Base-by-base conservation (phyloP, 2,329 filamentous ascomycete species). In the Penicillium sp. region DNA sequence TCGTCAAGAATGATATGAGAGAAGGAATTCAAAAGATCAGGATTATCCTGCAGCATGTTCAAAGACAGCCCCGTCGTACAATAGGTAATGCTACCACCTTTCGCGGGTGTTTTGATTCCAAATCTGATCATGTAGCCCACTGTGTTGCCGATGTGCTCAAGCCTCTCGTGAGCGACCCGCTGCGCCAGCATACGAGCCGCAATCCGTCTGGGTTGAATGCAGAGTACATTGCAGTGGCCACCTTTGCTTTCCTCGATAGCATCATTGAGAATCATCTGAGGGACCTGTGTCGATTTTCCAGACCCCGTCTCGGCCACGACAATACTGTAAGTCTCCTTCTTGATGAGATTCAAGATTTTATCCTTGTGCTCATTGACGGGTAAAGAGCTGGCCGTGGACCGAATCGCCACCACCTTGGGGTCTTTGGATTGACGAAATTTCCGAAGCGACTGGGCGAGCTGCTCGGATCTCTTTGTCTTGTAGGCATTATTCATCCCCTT, bases 221-320 rank as follows among this genome's bases (percentile, higher is more conserved):
- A 77, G 6, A 79, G 66, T 45, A 78, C 67, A 48, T 74, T 75
- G 57, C 76, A 78, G 26, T 55, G 45, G 4, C 65, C 67, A n/a
- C 73, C 75, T 11, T 51, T 44, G 1, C 67, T 68, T 4, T 53
- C 49, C 5, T 60, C 53, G 39, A 74, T 75, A 3, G 71, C 69
- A 46, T 76, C 58, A n/a, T 78, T 74, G 2, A 79, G 59, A 26
- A 79, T 50, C n/a, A 79, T 74, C 51, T 78, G 76, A n/a, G 76
- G 75, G 7, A 78, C 66, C 58, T 79, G 76, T 5, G 74, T 76
- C 45, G 64, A 61, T 55, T 77, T 77, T 18, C 75, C 74, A 39
- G 69, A 71, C 3, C 73, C 74, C 36, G 73, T 73, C 26, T 71
- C 68, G 13, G 72, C 74, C 41, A 71, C 65, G 48, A 77, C 66